phyloP scores from a whole-genome alignment of 75 land plant species.

The Ceratopteris richardii region DNA sequence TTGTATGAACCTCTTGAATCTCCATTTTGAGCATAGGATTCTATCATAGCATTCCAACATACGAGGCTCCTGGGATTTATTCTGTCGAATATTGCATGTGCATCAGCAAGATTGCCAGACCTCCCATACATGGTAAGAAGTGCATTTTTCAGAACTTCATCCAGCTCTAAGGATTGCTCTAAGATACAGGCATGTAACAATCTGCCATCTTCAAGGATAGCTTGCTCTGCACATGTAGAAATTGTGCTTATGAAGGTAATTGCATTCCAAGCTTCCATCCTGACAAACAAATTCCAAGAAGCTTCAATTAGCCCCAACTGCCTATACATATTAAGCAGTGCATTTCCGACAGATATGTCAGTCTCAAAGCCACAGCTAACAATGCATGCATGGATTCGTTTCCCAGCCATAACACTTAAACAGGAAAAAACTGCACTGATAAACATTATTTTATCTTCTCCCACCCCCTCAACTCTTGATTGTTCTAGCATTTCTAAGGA shows the following conservation, averaged over 20 bases:
- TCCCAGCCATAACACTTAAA: constrained; percentile 44
- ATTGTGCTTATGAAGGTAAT: too few species aligned
- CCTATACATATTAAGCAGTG: too few species aligned
- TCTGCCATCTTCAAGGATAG: too few species aligned
- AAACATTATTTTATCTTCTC: constrained; percentile 57
- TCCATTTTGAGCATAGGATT: constrained; percentile 35
- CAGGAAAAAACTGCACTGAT: constrained; percentile 56
- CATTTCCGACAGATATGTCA: constrained; percentile 34
- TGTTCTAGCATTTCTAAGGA: constrained; percentile 42
- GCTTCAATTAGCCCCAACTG: too few species aligned
- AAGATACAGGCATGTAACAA: too few species aligned
- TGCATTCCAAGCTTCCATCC: too few species aligned
- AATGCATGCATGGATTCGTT: constrained; percentile 24
- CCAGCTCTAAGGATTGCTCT: too few species aligned
- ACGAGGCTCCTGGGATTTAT: constrained; percentile 10
- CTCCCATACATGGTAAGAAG: constrained; percentile 46
- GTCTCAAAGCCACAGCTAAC: constrained; percentile 9
- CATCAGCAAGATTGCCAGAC: constrained; percentile 23
- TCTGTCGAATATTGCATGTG: constrained; percentile 16
- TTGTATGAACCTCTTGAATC: constrained; percentile 28
- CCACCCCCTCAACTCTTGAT: constrained; percentile 43
- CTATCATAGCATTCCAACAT: constrained; percentile 57
- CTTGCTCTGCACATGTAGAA: too few species aligned
- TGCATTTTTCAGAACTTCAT: constrained; percentile 7
- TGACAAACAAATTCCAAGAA: too few species aligned